Base-by-base conservation (phyloP, 1,284 basidiomycete genomes). In the Apiotrichum brassicae region DNA sequence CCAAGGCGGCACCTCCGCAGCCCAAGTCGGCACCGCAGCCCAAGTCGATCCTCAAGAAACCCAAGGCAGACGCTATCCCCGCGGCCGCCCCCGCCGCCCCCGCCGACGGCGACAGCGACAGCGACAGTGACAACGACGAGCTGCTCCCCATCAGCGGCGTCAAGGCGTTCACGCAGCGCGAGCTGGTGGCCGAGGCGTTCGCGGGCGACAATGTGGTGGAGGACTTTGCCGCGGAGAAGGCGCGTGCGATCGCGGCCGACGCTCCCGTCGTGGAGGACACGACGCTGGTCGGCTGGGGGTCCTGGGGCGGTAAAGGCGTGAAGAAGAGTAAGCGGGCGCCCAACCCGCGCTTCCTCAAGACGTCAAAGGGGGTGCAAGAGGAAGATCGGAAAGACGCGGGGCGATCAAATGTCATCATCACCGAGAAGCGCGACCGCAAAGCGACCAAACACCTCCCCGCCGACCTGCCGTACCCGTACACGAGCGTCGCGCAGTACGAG, bases 261-360 rank as follows among this genome's bases (percentile, higher is more conserved):
- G 91, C 91, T 2, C 89, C 92, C 0, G 78, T 78, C 43, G 82
- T 86, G 52, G 80, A 92, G 28, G 92, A 97, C 67, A 89, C 84
- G 0, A 88, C 89, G 1, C 79, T 97, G n/a, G 83, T 90, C 37
- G 94, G 94, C 26, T 97, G 95, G 94, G 94, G 94, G 33, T 77
- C 85, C 22, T 97, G 94, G 94, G 87, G 85, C 14, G 95, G 94
- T 34, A 75, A 79, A 43, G 92, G 92, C 28, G 69, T 73, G 19
- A 74, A 73, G 55, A 73, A 71, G 44, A 56, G 59, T 22, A 71
- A 71, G 53, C 71, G 79, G 18, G 63, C 62, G 33, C 50, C 68
- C 35, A 54, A 70, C 33, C 67, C 73, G 42, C 82, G 78, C 58
- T 77, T 84, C 54, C 79, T 92, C 68, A 90, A 90, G 70, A 85